These are phyloP conservation scores for Monosporascus ibericus DNA, from an alignment of 2,329 filamentous ascomycete genomes.

Conservation along the genomic window DNA sequence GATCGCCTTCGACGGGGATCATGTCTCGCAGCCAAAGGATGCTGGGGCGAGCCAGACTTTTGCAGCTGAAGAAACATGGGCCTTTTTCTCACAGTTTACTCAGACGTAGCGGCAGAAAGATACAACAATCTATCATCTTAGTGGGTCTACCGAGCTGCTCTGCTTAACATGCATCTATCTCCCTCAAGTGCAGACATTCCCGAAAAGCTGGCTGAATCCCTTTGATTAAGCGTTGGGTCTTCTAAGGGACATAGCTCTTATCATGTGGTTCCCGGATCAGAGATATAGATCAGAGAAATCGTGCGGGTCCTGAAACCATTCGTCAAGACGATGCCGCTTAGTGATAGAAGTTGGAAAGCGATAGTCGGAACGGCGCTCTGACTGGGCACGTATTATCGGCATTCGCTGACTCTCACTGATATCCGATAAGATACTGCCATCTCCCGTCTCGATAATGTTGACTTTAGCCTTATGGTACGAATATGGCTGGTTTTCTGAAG, in stretches of 20 bases:
- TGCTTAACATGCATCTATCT: too few relatives aligned
- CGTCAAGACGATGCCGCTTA: constrained; percentile 18
- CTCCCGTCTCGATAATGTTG: constrained; percentile 24
- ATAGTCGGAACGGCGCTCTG: constrained; percentile 1
- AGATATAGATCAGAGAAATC: too few relatives aligned
- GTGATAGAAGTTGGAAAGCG: neutral
- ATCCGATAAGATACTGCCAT: constrained; percentile 19
- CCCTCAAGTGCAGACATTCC: too few relatives aligned
- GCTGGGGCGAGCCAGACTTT: constrained; percentile 7
- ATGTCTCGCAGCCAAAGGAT: constrained; percentile 19
- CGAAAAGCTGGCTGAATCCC: too few relatives aligned
- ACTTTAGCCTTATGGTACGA: constrained; percentile 8
- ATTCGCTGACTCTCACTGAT: constrained; percentile 19
- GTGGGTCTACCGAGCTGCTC: too few relatives aligned
- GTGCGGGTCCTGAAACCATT: constrained; percentile 10
- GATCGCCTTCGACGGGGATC: constrained; percentile 25
- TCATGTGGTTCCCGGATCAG: neutral
- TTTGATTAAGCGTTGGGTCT: too few relatives aligned
- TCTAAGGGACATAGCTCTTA: neutral
- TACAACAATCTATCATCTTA: neutral
- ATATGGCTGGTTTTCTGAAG: constrained; percentile 4
- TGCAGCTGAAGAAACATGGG: constrained; percentile 23
- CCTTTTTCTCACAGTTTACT: constrained; percentile 22
- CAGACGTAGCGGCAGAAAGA: neutral
- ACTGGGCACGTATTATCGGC: constrained; percentile 17